Conservation (phyloP, 805 yeast genomes). For the Wickerhamomyces chambardii region DNA sequence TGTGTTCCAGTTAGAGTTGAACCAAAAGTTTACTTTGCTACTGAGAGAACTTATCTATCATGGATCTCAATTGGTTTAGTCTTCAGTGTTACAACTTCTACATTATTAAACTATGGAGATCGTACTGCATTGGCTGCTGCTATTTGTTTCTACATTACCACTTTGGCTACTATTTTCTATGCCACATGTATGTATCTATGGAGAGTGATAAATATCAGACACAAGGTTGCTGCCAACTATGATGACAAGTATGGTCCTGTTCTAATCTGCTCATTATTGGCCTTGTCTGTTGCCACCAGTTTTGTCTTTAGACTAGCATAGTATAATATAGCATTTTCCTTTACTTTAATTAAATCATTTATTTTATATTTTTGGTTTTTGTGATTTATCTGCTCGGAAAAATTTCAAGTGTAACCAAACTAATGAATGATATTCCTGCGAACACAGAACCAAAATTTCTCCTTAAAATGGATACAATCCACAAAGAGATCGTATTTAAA, state of each 20-base stretch:
- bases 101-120: slow-evolving; percentile 80
- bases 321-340: no score
- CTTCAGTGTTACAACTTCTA: slow-evolving; percentile 81
- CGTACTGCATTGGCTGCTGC: slow-evolving; percentile 70
- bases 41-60: slow-evolving; percentile 88
- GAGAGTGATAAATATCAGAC: slow-evolving; percentile 78
- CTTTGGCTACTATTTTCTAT: slow-evolving; percentile 65
- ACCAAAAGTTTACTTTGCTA: slow-evolving; percentile 98
- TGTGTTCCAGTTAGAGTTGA: slow-evolving; percentile 94
- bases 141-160: slow-evolving; percentile 76
- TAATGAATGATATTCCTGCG: no score
- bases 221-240: slow-evolving; percentile 73
- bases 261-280: slow-evolving; percentile 66
- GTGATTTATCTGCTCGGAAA: no score
- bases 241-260: slow-evolving; percentile 88
- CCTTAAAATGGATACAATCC: no score
- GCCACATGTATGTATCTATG: slow-evolving; percentile 67
- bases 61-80: slow-evolving; percentile 92
- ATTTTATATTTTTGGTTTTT: no score
- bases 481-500: no score
- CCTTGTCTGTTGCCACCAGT: slow-evolving; percentile 56
- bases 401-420: no score
- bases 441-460: no score
- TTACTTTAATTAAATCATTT: no score
- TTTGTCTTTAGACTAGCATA: slow-evolving; percentile 32